Evolutionary conservation across 1,139 yeast species (phyloP).

Genomic region (Saccharomycopsis phalli): DNA sequence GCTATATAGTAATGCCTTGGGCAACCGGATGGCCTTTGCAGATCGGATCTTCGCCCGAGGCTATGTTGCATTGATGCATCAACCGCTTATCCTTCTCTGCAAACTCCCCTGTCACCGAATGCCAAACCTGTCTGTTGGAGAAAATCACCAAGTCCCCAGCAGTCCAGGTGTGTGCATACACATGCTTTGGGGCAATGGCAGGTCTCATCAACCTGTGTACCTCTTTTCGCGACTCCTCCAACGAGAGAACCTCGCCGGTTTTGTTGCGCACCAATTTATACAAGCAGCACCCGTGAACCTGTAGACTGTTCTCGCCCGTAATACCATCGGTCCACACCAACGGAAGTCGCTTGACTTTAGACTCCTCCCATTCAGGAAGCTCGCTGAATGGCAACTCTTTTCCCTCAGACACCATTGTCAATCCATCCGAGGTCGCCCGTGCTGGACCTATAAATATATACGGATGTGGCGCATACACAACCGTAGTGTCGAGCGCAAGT

Average conservation of each 20-base stretch:
- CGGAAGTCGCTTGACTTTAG: slow-evolving; percentile 67
- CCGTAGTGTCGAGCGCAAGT: slow-evolving; percentile 64
- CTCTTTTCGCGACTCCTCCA: slow-evolving; percentile 63
- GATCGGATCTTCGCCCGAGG: slow-evolving; percentile 68
- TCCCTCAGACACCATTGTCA: slow-evolving; percentile 75
- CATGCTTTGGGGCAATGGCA: slow-evolving; percentile 63
- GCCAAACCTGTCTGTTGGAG: slow-evolving; percentile 84
- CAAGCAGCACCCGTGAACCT: slow-evolving; percentile 82
- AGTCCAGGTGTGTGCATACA: slow-evolving; percentile 75
- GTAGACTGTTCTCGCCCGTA: slow-evolving; percentile 72
- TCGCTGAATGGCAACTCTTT: slow-evolving; percentile 58
- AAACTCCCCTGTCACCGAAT: slow-evolving; percentile 83
- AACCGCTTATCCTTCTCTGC: slow-evolving; percentile 66
- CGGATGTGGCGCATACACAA: slow-evolving; percentile 87
- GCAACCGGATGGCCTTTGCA: slow-evolving; percentile 21
- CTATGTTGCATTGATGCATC: slow-evolving; percentile 91
- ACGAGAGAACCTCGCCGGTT: slow-evolving; percentile 48
- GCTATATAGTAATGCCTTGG: not conserved
- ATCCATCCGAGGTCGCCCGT: slow-evolving; percentile 73
- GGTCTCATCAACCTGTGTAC: slow-evolving; percentile 74
- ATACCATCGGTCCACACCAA: slow-evolving; percentile 92
- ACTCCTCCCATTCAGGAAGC: slow-evolving; percentile 73
- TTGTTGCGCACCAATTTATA: slow-evolving; percentile 48
- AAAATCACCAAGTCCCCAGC: slow-evolving; percentile 79
- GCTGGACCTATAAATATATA: slow-evolving; percentile 77